Evolutionary conservation across 106 monocot genomes (phyloP).

Genomic region (Alisma plantagoaquatica): DNA sequence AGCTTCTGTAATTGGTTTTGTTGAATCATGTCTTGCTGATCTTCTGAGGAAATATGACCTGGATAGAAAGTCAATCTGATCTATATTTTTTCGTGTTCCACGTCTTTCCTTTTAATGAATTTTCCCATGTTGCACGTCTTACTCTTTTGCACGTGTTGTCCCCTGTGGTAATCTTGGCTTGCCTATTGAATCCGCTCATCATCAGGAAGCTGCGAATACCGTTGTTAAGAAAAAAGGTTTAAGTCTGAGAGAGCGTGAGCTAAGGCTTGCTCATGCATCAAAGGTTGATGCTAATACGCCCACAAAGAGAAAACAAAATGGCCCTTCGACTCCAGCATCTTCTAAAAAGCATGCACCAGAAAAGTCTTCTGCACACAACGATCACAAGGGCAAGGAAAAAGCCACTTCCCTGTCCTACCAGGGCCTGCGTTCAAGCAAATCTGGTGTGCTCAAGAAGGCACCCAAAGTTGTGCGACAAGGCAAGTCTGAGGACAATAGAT

Average conservation of each 20-base stretch:
- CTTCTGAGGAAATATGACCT: not conserved
- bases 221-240: slow-evolving; percentile 37
- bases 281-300: slow-evolving; percentile 32
- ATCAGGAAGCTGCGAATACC: slow-evolving; percentile 69
- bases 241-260: slow-evolving; percentile 59
- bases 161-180: no score
- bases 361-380: slow-evolving; percentile 16
- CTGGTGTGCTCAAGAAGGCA: slow-evolving; percentile 50
- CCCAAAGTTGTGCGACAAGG: not conserved
- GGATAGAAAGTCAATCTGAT: no score
- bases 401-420: slow-evolving; percentile 62
- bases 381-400: slow-evolving; percentile 24
- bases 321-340: not conserved
- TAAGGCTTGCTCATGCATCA: slow-evolving; percentile 76
- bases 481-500: not conserved
- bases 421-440: slow-evolving; percentile 65
- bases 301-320: not conserved
- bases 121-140: not conserved
- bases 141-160: not conserved
- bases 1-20: no score
- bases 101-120: not conserved
- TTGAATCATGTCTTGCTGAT: no score
- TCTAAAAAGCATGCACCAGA: slow-evolving; percentile 29
- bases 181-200: not conserved
- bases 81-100: not conserved